Percentiles rank a stretch among this genome's conserved stretches.
Evolutionary conservation across 1,284 basidiomycete genomes (phyloP).

Genomic region (Heterobasidion annosum): DNA sequence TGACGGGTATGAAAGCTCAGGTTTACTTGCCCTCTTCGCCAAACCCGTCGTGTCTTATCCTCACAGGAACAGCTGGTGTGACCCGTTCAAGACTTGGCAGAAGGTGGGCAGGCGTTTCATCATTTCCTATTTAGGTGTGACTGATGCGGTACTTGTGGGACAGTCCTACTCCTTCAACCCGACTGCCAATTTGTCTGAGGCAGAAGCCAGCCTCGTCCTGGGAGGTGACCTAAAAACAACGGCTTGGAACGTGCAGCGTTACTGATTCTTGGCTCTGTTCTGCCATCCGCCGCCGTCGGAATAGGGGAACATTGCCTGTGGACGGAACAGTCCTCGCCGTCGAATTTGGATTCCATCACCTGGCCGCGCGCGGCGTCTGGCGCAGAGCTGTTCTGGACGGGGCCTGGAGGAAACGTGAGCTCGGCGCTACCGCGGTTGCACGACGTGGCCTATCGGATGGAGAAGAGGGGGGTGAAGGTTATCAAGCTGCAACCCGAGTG

Average conservation of each 20-base stretch:
- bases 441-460: slow-evolving; percentile 63
- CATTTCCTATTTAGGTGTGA: slow-evolving; percentile 2
- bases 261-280: neutral
- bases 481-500: slow-evolving; percentile 72
- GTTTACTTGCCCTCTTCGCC: neutral
- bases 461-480: slow-evolving; percentile 56
- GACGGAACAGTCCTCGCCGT: slow-evolving; percentile 66
- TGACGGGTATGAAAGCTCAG: slow-evolving; percentile 20
- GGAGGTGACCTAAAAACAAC: slow-evolving; percentile 29
- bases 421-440: slow-evolving; percentile 65
- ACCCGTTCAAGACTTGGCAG: slow-evolving; percentile 74
- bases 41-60: slow-evolving; percentile 23
- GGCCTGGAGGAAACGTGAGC: slow-evolving; percentile 41
- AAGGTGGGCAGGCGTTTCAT: slow-evolving; percentile 26
- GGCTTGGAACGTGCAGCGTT: neutral
- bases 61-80: slow-evolving; percentile 46
- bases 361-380: slow-evolving; percentile 78
- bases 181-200: slow-evolving; percentile 39
- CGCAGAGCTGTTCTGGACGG: slow-evolving; percentile 83
- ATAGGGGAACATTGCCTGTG: slow-evolving; percentile 54
- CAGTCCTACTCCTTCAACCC: slow-evolving; percentile 65
- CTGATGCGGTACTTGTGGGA: too few relatives aligned
- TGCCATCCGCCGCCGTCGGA: slow-evolving; percentile 11
- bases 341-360: slow-evolving; percentile 60
- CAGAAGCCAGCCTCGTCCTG: slow-evolving; percentile 44